phyloP scores from a whole-genome alignment of 768 basidiomycete species.

The Nidularia pulvinata region DNA sequence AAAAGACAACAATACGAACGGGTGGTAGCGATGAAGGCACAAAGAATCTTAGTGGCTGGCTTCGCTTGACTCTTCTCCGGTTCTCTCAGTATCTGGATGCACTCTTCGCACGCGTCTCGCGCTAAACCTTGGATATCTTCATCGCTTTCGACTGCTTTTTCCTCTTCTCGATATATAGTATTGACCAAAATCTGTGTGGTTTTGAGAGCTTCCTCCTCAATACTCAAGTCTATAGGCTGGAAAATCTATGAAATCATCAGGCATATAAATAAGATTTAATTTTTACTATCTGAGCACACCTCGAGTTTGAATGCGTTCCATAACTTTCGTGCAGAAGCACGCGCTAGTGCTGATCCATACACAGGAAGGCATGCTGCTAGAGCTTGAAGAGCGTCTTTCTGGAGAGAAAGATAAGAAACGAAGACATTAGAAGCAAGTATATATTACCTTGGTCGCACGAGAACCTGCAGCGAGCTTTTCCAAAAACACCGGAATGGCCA shows the following conservation, averaged over 20 bases:
- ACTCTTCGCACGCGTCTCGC: conserved; percentile 78
- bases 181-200: conserved; percentile 72
- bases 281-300: conserved; percentile 34
- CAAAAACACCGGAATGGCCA: conserved; percentile 86
- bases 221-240: conserved; percentile 81
- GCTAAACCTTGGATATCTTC: conserved; percentile 58
- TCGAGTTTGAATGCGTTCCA: conserved; percentile 94
- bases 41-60: conserved; percentile 83
- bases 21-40: conserved; percentile 75
- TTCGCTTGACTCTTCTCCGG: conserved; percentile 94
- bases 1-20: conserved; percentile 45
- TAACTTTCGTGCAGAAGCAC: conserved; percentile 69
- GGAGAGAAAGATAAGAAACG: conserved; percentile 1
- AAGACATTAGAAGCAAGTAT: neutral
- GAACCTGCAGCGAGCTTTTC: conserved; percentile 90
- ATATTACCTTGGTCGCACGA: conserved; percentile 74
- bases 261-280: neutral
- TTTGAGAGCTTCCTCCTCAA: conserved; percentile 73
- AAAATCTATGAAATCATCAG: conserved; percentile 62
- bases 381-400: conserved; percentile 88
- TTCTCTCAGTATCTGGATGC: conserved; percentile 76
- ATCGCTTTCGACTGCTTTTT: conserved; percentile 31
- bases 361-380: conserved; percentile 79
- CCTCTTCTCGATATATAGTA: conserved; percentile 63
- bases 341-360: conserved; percentile 69